Percentiles rank a stretch among this genome's conserved stretches.
Evolutionary conservation across 2,329 filamentous ascomycete genomes (phyloP).

Genomic region (Ophiocordyceps unilateralis): DNA sequence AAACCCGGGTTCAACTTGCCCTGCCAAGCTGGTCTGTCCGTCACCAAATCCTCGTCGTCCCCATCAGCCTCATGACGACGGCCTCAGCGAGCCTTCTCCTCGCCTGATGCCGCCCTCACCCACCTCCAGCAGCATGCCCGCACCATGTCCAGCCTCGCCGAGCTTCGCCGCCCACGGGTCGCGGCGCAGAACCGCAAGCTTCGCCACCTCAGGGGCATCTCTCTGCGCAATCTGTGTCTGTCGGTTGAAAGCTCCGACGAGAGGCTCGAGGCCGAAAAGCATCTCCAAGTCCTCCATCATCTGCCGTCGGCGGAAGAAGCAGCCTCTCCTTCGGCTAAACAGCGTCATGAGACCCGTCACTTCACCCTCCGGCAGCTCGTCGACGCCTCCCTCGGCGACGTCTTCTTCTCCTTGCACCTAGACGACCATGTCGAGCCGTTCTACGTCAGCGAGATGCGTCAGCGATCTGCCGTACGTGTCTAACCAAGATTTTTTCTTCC

Average conservation of each 20-base stretch:
- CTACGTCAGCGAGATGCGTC: constrained; percentile 75
- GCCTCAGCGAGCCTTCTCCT: neutral
- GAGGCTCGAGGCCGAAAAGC: too few relatives aligned
- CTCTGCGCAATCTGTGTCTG: constrained; percentile 73
- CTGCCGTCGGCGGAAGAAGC: neutral
- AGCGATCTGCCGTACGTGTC: constrained; percentile 47
- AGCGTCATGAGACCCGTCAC: neutral
- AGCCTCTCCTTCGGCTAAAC: too few relatives aligned
- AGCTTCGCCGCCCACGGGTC: constrained; percentile 30
- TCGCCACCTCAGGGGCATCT: constrained; percentile 73
- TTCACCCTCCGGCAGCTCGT: constrained; percentile 49
- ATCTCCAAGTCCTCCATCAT: neutral
- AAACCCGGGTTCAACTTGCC: too few relatives aligned
- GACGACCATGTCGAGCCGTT: constrained; percentile 49
- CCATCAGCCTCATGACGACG: too few relatives aligned
- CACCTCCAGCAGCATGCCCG: constrained; percentile 3
- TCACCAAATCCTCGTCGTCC: too few relatives aligned
- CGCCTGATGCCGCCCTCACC: too few relatives aligned
- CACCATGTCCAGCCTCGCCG: constrained; percentile 18
- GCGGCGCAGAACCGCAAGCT: constrained; percentile 68
- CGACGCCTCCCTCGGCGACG: constrained; percentile 59
- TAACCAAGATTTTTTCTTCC: too few relatives aligned
- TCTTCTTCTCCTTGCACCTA: constrained; percentile 74
- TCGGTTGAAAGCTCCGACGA: too few relatives aligned
- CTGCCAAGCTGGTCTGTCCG: too few relatives aligned